These are phyloP conservation scores for Aspergillus campestris DNA, from an alignment of 495 filamentous ascomycete species.

Conservation along the genomic window DNA sequence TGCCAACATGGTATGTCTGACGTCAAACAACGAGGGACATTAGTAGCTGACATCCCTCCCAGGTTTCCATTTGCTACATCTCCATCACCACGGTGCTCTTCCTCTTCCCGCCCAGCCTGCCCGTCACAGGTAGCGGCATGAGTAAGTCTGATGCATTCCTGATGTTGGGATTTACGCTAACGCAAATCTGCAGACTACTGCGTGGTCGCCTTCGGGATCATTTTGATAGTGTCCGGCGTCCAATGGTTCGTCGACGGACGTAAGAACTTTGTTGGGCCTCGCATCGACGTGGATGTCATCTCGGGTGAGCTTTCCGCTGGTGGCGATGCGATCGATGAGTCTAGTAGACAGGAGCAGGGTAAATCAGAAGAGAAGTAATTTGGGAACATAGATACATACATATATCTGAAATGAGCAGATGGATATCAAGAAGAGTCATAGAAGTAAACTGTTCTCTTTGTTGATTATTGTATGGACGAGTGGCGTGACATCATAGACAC, in stretches of 20 bases:
- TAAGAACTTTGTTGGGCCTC: constrained; percentile 61
- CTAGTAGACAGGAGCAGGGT: no score
- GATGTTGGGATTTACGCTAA: no score
- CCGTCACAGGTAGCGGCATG: constrained; percentile 63
- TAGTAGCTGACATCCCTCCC: constrained; percentile 1
- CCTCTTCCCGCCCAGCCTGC: constrained; percentile 62
- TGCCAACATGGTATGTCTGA: constrained; percentile 29
- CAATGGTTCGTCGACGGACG: constrained; percentile 69
- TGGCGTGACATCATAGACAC: no score
- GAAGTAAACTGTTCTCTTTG: no score
- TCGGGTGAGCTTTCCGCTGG: constrained; percentile 17
- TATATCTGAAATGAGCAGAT: no score
- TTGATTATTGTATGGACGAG: no score
- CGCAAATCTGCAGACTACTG: constrained; percentile 45
- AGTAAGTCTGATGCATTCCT: constrained; percentile 32
- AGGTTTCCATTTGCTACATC: constrained; percentile 59
- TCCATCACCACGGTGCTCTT: constrained; percentile 65
- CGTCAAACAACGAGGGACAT: background rate
- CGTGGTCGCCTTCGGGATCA: constrained; percentile 60
- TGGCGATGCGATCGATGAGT: background rate
- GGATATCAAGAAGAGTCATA: no score
- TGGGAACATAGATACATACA: no score
- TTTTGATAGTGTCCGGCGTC: constrained; percentile 53
- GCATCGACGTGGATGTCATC: constrained; percentile 40
- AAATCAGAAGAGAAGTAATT: no score